Conservation (phyloP, 1,139 yeast genomes). For the Suhomyces anneliseae region DNA sequence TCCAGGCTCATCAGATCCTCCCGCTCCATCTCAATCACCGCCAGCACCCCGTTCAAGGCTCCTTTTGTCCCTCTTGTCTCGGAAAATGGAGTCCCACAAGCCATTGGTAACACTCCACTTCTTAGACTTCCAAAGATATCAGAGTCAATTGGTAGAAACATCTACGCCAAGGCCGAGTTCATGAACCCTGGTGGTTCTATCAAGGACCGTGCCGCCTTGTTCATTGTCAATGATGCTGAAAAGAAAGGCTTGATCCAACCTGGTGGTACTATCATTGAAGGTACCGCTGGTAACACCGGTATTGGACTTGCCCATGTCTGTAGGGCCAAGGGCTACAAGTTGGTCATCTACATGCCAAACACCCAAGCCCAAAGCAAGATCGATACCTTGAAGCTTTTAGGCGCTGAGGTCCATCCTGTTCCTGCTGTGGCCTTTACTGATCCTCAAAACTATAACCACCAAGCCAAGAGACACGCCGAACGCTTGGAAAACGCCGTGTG, state of each 20-base stretch:
- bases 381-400: constrained; percentile 67
- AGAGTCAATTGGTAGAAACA: constrained; percentile 64
- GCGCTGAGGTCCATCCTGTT: constrained; percentile 88
- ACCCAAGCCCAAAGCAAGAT: constrained; percentile 81
- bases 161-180: constrained; percentile 87
- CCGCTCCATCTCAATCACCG: constrained; percentile 23
- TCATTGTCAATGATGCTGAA: constrained; percentile 78
- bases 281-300: constrained; percentile 72
- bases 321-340: constrained; percentile 76
- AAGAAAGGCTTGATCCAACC: constrained; percentile 60
- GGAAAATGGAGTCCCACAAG: constrained; percentile 64
- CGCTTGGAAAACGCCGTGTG: constrained; percentile 73
- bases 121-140: constrained; percentile 64
- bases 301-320: constrained; percentile 89
- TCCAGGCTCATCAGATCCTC: neutral
- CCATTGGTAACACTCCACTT: constrained; percentile 88
- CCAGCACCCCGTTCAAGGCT: constrained; percentile 21
- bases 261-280: constrained; percentile 61
- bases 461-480: constrained; percentile 83
- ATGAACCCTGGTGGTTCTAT: constrained; percentile 96
- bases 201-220: constrained; percentile 87
- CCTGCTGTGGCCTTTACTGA: constrained; percentile 82
- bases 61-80: constrained; percentile 66
- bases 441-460: constrained; percentile 82
- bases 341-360: constrained; percentile 87